Percentiles rank a stretch among this genome's conserved stretches.
Evolutionary conservation across 1,139 yeast genomes (phyloP).

Genomic region (Entelexis sorbosivorans): DNA sequence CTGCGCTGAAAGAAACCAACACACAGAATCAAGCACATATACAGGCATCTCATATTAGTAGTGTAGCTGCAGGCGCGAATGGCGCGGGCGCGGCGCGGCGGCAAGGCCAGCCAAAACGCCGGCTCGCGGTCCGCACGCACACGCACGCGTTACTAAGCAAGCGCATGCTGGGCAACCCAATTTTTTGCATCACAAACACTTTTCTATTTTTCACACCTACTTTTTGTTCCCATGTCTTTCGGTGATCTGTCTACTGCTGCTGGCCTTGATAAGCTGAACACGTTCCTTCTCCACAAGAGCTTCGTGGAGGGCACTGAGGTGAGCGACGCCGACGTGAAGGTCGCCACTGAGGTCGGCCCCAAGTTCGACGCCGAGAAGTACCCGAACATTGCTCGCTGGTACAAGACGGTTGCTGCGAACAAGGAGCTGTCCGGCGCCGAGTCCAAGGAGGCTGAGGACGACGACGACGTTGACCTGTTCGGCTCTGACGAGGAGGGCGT

Average conservation of each 20-base stretch:
- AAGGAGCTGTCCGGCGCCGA: conserved; percentile 40
- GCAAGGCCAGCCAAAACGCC: not conserved
- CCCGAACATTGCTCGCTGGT: conserved; percentile 97
- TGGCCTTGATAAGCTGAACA: conserved; percentile 74
- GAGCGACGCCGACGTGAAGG: conserved; percentile 91
- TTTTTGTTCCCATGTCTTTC: conserved; percentile 25
- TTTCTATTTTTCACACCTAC: conserved; percentile 1
- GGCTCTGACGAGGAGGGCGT: conserved; percentile 91
- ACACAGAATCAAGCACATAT: too few species aligned
- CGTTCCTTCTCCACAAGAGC: conserved; percentile 67
- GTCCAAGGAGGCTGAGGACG: conserved; percentile 51
- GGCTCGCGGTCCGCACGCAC: not conserved
- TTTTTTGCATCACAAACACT: conserved; percentile 1
- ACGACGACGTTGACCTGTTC: conserved; percentile 81
- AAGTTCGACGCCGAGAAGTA: conserved; percentile 45
- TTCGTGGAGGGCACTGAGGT: conserved; percentile 32
- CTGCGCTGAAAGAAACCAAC: too few species aligned
- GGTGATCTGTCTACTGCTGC: conserved; percentile 36
- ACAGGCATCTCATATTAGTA: too few species aligned
- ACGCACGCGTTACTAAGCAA: not conserved
- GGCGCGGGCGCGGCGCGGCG: too few species aligned
- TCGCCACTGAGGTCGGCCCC: conserved; percentile 80
- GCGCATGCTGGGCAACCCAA: not conserved
- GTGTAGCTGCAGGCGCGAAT: too few species aligned
- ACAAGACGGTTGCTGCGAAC: conserved; percentile 44